Evolutionary conservation across 2,329 filamentous ascomycete species (phyloP).

Genomic region (Alternaria burnsii): DNA sequence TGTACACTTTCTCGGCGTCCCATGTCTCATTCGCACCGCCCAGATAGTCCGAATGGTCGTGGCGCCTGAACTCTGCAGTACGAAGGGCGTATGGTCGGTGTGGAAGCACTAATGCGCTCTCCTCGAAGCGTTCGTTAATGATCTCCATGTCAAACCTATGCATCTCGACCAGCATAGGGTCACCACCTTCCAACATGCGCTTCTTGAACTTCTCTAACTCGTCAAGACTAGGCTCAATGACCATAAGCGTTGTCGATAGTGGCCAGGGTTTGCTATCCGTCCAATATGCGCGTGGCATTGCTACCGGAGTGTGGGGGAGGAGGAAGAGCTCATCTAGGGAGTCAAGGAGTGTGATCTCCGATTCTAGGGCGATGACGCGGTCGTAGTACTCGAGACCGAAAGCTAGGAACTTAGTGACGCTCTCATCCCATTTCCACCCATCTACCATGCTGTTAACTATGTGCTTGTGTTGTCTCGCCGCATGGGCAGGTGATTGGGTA

Average conservation of each 20-base stretch:
- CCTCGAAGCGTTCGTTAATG: slow-evolving; percentile 68
- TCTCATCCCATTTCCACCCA: slow-evolving; percentile 65
- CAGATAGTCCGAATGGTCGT: slow-evolving; percentile 62
- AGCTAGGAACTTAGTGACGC: slow-evolving; percentile 72
- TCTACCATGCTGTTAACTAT: slow-evolving; percentile 38
- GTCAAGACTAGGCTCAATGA: slow-evolving; percentile 65
- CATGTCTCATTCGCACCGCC: slow-evolving; percentile 64
- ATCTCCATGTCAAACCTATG: slow-evolving; percentile 72
- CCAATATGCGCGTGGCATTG: slow-evolving; percentile 79
- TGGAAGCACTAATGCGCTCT: slow-evolving; percentile 68
- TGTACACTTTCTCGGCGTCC: slow-evolving; percentile 65
- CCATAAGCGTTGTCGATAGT: slow-evolving; percentile 69
- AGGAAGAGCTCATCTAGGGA: slow-evolving; percentile 76
- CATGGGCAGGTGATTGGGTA: slow-evolving; percentile 16
- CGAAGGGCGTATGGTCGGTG: slow-evolving; percentile 70
- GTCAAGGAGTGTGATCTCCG: slow-evolving; percentile 69
- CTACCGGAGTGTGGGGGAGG: slow-evolving; percentile 66
- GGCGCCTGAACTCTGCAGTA: slow-evolving; percentile 67
- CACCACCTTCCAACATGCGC: slow-evolving; percentile 39
- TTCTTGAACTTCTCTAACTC: slow-evolving; percentile 58
- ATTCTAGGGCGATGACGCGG: slow-evolving; percentile 67
- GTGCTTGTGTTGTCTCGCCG: slow-evolving; percentile 14
- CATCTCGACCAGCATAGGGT: slow-evolving; percentile 38
- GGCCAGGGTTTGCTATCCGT: slow-evolving; percentile 61
- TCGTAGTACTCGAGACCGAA: slow-evolving; percentile 73